phyloP scores from a whole-genome alignment of 331 rosid genomes.

The Malus hybrid region DNA sequence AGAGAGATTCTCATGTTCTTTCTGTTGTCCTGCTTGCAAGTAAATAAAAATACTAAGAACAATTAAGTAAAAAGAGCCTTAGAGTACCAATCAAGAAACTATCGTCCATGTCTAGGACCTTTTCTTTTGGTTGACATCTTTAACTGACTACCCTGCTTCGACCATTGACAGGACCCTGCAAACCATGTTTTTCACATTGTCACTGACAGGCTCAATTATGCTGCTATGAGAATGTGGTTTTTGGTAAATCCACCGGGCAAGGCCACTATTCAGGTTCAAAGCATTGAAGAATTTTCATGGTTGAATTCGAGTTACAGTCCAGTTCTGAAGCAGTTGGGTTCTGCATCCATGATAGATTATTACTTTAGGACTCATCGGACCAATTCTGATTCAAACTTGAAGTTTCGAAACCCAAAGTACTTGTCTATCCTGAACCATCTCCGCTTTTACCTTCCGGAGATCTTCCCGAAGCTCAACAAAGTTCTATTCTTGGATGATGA shows the following conservation, averaged over 20 bases:
- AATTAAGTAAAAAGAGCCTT: neutral
- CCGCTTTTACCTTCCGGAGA: conserved; percentile 89
- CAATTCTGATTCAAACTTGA: conserved; percentile 77
- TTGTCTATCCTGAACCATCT: conserved; percentile 95
- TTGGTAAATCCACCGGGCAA: conserved; percentile 72
- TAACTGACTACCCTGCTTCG: conserved; percentile 4
- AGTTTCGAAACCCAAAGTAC: conserved; percentile 90
- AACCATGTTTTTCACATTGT: conserved; percentile 90
- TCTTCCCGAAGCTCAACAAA: conserved; percentile 87
- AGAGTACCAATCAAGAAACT: neutral
- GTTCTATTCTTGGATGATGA: conserved; percentile 95
- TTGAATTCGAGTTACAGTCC: conserved; percentile 95
- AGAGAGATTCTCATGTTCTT: neutral
- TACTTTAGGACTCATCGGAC: conserved; percentile 84
- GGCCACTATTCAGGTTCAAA: conserved; percentile 81
- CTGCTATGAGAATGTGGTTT: conserved; percentile 99
- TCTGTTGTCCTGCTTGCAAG: neutral
- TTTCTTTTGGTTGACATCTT: conserved; percentile 8
- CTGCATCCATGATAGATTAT: conserved; percentile 88
- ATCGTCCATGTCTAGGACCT: conserved; percentile 5
- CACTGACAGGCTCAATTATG: conserved; percentile 86
- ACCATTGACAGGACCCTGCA: conserved; percentile 61
- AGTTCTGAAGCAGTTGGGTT: conserved; percentile 85
- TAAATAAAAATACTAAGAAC: neutral
- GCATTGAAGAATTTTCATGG: conserved; percentile 90